Evolutionary conservation across 164 flowering plant genomes (phyloP), one percentile per base, ranked within the genome.

Genomic region (Buxus sempervirens): DNA sequence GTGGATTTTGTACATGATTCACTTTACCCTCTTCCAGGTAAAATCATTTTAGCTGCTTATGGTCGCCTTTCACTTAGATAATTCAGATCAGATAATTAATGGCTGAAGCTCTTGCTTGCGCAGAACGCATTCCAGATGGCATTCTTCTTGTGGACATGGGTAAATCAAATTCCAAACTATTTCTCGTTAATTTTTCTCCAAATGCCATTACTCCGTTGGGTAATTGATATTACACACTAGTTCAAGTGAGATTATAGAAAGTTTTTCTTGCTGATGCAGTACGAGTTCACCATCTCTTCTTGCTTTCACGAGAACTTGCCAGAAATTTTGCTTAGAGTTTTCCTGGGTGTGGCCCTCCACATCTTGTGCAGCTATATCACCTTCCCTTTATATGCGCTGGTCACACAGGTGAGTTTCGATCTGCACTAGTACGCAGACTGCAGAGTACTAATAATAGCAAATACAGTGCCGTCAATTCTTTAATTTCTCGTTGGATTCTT

Each of bases 121-220:
- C 84, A 90, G 91, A 90, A 90, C 68, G 96, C 93, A 1, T 90
- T 82, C 55, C 93, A 90, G 72, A 82, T 85, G 83, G 84, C 96
- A 0, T 82, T 71, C 64, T 90, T 90, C 78, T 67, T 88, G 63
- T 86, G 89, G 89, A 84, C 51, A 58, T 73, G 74, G 76, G 91
- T 90, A 76, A 72, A 79, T 72, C 19, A 8, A 1, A 32, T 3
- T 32, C 5, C 3, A 22, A 36, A 21, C 23, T 1, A 0, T 26
- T 32, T 45, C 14, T 22, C 5, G 15, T 22, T 45, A 14, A 4
- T 45, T 41, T 42, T 15, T 32, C n/a, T n/a, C n/a, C n/a, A n/a
- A n/a, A n/a, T n/a, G n/a, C n/a, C n/a, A n/a, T n/a, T n/a, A n/a
- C n/a, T n/a, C n/a, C n/a, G n/a, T n/a, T n/a, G n/a, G n/a, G n/a